These are phyloP conservation scores for Pittosporum tobira DNA, from an alignment of 129 eudicot genomes.

Conservation along the genomic window DNA sequence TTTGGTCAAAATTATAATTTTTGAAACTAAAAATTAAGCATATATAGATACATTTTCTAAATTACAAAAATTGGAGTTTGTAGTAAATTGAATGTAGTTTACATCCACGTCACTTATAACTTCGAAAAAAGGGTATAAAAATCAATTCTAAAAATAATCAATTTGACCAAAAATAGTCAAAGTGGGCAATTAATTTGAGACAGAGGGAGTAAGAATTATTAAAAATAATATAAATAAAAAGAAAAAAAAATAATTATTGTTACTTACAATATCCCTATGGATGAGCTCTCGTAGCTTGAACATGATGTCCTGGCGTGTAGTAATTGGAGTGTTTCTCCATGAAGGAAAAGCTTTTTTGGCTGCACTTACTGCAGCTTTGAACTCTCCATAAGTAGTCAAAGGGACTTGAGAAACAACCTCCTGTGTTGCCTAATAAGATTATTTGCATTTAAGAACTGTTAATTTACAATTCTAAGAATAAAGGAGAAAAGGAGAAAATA, in stretches of 20 bases:
- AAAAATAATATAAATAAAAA: no score
- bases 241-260: neutral
- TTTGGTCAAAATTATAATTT: no score
- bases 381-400: constrained; percentile 38
- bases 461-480: neutral
- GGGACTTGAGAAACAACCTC: constrained; percentile 54
- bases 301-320: constrained; percentile 47
- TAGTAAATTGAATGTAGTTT: no score
- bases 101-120: no score
- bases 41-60: no score
- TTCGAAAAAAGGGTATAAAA: no score
- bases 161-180: no score
- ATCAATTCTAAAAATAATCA: no score
- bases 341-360: constrained; percentile 45
- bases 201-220: no score
- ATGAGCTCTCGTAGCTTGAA: constrained; percentile 50
- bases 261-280: constrained; percentile 43
- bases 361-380: constrained; percentile 53
- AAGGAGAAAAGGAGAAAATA: neutral
- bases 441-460: no score
- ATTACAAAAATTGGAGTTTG: no score
- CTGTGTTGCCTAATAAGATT: constrained; percentile 57
- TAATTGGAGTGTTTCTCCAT: constrained; percentile 50
- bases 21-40: no score
- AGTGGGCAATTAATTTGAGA: constrained; percentile 4